These are phyloP conservation scores for Martiniozyma abietophila DNA, from an alignment of 805 yeast species.

Conservation along the genomic window DNA sequence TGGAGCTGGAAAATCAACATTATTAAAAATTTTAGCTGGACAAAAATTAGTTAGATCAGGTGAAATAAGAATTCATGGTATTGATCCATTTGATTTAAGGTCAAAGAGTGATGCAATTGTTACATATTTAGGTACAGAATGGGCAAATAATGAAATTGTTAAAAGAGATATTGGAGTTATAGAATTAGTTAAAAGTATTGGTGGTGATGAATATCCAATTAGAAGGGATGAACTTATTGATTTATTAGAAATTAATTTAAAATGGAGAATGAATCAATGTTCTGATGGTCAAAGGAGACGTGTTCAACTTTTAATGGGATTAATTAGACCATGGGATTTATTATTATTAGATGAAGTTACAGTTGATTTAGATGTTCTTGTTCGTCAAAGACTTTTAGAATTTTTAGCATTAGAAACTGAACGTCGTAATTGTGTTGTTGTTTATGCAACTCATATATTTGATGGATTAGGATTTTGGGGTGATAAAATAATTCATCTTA, in stretches of 20 bases:
- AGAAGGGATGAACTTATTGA: constrained; percentile 70
- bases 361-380: constrained; percentile 91
- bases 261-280: constrained; percentile 87
- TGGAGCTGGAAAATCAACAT: constrained; percentile 95
- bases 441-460: constrained; percentile 94
- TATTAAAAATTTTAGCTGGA: constrained; percentile 80
- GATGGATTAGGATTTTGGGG: constrained; percentile 95
- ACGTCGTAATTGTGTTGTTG: constrained; percentile 60
- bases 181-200: constrained; percentile 68
- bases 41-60: constrained; percentile 79
- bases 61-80: constrained; percentile 60
- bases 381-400: constrained; percentile 60
- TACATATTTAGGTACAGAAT: constrained; percentile 91
- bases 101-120: constrained; percentile 12
- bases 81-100: constrained; percentile 60
- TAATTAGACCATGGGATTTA: constrained; percentile 82
- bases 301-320: constrained; percentile 90
- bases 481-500: constrained; percentile 68
- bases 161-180: constrained; percentile 86
- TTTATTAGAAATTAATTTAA: constrained; percentile 74
- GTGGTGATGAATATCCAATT: constrained; percentile 61
- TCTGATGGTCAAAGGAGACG: constrained; percentile 95
- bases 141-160: constrained; percentile 90
- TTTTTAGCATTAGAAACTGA: constrained; percentile 71
- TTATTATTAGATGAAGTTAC: constrained; percentile 93